phyloP scores from a whole-genome alignment of 2,329 filamentous ascomycete genomes.

The Diaporthe australafricana region DNA sequence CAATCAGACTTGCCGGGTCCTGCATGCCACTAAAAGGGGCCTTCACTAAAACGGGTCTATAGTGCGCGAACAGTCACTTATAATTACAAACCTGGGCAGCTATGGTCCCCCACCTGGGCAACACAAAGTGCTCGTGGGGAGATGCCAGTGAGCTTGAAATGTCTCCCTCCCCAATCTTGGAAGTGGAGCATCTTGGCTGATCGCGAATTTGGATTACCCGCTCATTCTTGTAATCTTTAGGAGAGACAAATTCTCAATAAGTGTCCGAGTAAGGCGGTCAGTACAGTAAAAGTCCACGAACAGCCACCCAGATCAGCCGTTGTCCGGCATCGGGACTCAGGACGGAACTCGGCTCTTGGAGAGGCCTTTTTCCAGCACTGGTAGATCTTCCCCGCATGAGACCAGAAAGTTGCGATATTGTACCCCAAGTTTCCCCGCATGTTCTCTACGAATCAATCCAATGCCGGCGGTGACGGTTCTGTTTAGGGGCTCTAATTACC shows the following conservation, averaged over 20 bases:
- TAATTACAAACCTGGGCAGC: constrained; percentile 5
- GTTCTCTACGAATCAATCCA: constrained; percentile 21
- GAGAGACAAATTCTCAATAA: neutral
- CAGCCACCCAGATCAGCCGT: neutral
- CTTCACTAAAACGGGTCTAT: neutral
- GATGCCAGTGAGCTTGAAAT: neutral
- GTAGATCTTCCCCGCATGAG: constrained; percentile 4
- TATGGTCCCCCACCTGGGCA: neutral
- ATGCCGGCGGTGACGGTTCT: constrained; percentile 22
- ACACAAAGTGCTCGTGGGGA: neutral
- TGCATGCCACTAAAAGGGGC: neutral
- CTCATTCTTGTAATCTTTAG: neutral
- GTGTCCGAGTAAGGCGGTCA: neutral
- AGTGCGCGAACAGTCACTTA: neutral
- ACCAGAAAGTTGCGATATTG: neutral
- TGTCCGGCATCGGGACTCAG: constrained; percentile 16
- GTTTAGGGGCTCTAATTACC: constrained; percentile 18
- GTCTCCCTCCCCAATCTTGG: too few species aligned
- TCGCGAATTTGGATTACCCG: neutral
- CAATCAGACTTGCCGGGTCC: neutral
- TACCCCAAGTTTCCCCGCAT: constrained; percentile 22
- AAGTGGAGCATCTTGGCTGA: constrained; percentile 1
- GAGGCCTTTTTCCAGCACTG: neutral
- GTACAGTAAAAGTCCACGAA: neutral
- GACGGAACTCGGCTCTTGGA: neutral